A percentile compares a stretch with the other conserved stretches of the same genome.
phyloP scores from a whole-genome alignment of 345 rosid genomes.

The Aegle marmelos region DNA sequence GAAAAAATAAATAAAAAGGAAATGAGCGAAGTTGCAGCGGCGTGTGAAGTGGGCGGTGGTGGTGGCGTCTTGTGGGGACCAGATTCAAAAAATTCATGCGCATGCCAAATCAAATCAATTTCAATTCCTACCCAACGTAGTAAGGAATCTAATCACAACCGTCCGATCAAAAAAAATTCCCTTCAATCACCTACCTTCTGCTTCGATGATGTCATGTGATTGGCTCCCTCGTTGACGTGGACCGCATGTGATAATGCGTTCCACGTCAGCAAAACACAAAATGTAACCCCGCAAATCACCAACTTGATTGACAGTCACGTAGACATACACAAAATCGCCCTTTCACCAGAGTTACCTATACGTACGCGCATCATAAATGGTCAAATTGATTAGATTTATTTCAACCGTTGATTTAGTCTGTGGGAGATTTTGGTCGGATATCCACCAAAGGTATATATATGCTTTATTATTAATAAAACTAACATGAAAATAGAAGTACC shows the following conservation, averaged over 20 bases:
- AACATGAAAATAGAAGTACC: too few species aligned
- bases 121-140: constrained; percentile 16
- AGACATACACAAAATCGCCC: too few species aligned
- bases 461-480: neutral
- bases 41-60: constrained; percentile 23
- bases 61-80: constrained; percentile 23
- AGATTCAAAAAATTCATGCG: neutral
- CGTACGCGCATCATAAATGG: neutral
- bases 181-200: neutral
- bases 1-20: too few species aligned
- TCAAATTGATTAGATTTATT: constrained; percentile 2
- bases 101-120: constrained; percentile 25
- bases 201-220: constrained; percentile 26
- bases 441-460: too few species aligned
- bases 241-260: constrained; percentile 35
- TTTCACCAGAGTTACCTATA: neutral
- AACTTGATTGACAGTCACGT: too few species aligned
- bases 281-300: neutral
- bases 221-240: constrained; percentile 30
- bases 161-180: constrained; percentile 17
- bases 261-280: constrained; percentile 27
- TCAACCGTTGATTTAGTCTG: neutral
- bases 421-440: too few species aligned
- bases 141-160: constrained; percentile 33
- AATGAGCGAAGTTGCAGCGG: neutral